Conservation (phyloP, 192 early-diverging fungal genomes). For the Coemansia sp. region DNA sequence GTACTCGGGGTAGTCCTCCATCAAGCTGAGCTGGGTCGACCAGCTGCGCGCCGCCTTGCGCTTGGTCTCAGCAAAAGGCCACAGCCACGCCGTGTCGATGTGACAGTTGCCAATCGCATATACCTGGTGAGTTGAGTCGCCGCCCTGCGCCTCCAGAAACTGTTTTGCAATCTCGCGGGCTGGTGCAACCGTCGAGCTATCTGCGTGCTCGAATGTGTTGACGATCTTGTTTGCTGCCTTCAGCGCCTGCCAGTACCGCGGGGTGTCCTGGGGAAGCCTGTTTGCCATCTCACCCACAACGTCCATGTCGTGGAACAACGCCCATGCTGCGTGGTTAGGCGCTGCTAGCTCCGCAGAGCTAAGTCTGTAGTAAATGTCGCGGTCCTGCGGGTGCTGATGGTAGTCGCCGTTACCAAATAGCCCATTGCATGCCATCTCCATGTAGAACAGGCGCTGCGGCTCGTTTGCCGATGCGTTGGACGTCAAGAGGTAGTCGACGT, state of each 20-base stretch:
- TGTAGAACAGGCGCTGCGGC: conserved; percentile 67
- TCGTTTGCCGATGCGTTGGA: conserved; percentile 39
- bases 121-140: conserved; percentile 64
- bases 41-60: conserved; percentile 84
- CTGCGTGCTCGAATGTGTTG: conserved; percentile 64
- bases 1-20: conserved; percentile 89
- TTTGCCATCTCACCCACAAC: conserved; percentile 74
- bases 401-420: conserved; percentile 82
- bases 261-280: conserved; percentile 69
- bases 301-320: conserved; percentile 78
- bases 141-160: conserved; percentile 69
- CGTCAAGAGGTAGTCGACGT: conserved; percentile 58
- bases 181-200: conserved; percentile 49
- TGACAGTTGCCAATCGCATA: conserved; percentile 93
- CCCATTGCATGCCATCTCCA: conserved; percentile 91
- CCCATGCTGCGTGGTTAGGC: conserved; percentile 68
- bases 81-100: conserved; percentile 88
- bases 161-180: conserved; percentile 53
- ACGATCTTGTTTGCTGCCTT: conserved; percentile 77
- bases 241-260: conserved; percentile 76
- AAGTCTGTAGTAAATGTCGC: conserved; percentile 65
- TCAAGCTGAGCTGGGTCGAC: conserved; percentile 72
- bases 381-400: conserved; percentile 65
- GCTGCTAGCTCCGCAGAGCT: conserved; percentile 66
- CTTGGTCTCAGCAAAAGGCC: conserved; percentile 96